Evolutionary conservation across 129 eudicot species (phyloP).

Genomic region (Calendula officinalis): DNA sequence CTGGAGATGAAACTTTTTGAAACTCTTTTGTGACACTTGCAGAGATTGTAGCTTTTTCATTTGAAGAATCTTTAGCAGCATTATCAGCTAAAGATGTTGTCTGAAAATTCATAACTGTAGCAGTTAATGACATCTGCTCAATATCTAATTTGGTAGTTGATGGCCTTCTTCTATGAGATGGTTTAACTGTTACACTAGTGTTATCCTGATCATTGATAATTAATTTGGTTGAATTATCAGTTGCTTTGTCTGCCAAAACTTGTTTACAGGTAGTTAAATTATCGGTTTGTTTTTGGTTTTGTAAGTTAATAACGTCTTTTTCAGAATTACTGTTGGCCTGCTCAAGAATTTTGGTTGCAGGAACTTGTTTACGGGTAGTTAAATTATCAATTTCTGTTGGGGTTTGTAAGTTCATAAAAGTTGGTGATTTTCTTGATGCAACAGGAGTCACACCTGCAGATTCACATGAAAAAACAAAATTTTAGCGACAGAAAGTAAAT

Average conservation of each 20-base stretch:
- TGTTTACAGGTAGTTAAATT: too few relatives aligned
- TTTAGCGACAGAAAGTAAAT: constrained; percentile 16
- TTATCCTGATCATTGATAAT: constrained; percentile 33
- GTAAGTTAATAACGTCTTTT: constrained; percentile 15
- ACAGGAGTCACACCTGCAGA: constrained; percentile 75
- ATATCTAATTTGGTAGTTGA: constrained; percentile 52
- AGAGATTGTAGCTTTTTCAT: constrained; percentile 37
- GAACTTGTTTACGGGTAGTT: constrained; percentile 41
- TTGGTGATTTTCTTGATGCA: constrained; percentile 43
- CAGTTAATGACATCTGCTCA: constrained; percentile 36
- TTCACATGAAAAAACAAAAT: constrained; percentile 28
- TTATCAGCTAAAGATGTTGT: constrained; percentile 48
- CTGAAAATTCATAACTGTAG: constrained; percentile 27
- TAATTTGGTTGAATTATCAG: constrained; percentile 40
- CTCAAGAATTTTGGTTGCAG: constrained; percentile 43
- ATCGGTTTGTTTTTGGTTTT: too few relatives aligned
- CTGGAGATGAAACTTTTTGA: constrained; percentile 42
- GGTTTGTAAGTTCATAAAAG: constrained; percentile 30
- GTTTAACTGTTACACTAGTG: constrained; percentile 39
- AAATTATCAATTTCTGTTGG: constrained; percentile 37
- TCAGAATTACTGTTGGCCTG: constrained; percentile 41
- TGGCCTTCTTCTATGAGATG: constrained; percentile 52
- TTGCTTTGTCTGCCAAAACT: background rate
- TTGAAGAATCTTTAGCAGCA: constrained; percentile 44
- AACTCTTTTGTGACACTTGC: constrained; percentile 33